These are phyloP conservation scores for Cercospora nicotianae DNA, from an alignment of 2,329 filamentous ascomycete species.

Conservation along the genomic window DNA sequence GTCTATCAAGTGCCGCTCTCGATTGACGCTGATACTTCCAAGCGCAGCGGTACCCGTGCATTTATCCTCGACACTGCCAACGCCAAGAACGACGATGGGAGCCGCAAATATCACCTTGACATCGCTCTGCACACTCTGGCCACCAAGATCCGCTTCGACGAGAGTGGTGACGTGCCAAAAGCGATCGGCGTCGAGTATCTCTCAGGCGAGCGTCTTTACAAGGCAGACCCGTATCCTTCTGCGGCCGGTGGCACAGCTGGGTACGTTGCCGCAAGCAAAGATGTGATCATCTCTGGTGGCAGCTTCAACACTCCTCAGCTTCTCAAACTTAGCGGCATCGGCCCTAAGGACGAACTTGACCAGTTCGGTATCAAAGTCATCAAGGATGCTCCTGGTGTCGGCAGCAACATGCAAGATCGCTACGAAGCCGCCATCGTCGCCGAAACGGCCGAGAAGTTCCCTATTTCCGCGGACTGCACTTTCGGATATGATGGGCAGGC, in stretches of 20 bases:
- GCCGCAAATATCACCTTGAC: slow-evolving; percentile 58
- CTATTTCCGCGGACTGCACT: slow-evolving; percentile 43
- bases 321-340: slow-evolving; percentile 64
- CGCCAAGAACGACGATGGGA: slow-evolving; percentile 52
- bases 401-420: slow-evolving; percentile 64
- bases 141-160: slow-evolving; percentile 66
- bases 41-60: slow-evolving; percentile 57
- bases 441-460: slow-evolving; percentile 43
- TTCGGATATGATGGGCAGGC: slow-evolving; percentile 32
- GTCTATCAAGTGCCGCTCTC: slow-evolving; percentile 60
- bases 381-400: slow-evolving; percentile 61
- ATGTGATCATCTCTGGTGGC: slow-evolving; percentile 53
- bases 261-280: slow-evolving; percentile 44
- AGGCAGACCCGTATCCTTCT: slow-evolving; percentile 39
- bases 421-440: slow-evolving; percentile 56
- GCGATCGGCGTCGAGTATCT: slow-evolving; percentile 48
- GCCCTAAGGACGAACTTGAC: slow-evolving; percentile 55
- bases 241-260: slow-evolving; percentile 42
- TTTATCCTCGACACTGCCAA: slow-evolving; percentile 55
- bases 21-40: slow-evolving; percentile 18
- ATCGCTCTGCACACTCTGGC: slow-evolving; percentile 62
- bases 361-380: slow-evolving; percentile 56
- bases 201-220: slow-evolving; percentile 43
- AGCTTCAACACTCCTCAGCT: slow-evolving; percentile 66
- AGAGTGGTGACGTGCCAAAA: slow-evolving; percentile 50